Conservation (phyloP, 768 basidiomycete genomes). For the Pulveroboletus frians region DNA sequence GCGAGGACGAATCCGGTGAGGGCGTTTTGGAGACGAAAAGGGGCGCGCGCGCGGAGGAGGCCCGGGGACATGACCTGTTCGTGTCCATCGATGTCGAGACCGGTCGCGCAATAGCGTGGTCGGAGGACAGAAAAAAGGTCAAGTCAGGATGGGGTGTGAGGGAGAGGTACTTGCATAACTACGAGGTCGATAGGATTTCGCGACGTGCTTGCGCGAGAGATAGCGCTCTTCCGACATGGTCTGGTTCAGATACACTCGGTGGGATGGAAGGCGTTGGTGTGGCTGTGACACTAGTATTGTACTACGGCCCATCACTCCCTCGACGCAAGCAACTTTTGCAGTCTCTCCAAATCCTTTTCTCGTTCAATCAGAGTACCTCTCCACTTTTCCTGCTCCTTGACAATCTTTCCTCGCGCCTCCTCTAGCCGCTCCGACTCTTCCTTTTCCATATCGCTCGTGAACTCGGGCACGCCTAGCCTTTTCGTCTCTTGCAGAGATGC, state of each 20-base stretch:
- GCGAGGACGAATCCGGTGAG: slow-evolving; percentile 69
- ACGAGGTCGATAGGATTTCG: slow-evolving; percentile 36
- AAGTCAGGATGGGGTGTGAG: neutral
- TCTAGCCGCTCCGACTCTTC: slow-evolving; percentile 81
- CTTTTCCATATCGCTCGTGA: slow-evolving; percentile 77
- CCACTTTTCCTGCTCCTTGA: slow-evolving; percentile 76
- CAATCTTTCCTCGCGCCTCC: slow-evolving; percentile 61
- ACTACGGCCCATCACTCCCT: too few relatives aligned
- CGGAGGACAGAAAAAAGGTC: neutral
- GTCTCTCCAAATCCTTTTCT: slow-evolving; percentile 72
- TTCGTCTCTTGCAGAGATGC: slow-evolving; percentile 60
- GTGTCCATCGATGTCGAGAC: neutral
- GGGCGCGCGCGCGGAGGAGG: slow-evolving; percentile 80
- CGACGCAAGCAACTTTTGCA: slow-evolving; percentile 48
- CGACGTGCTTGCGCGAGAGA: slow-evolving; percentile 29
- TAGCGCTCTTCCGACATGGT: slow-evolving; percentile 34
- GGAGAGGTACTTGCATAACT: slow-evolving; percentile 30
- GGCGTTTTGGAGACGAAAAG: slow-evolving; percentile 75
- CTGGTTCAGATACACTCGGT: neutral
- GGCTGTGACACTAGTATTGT: too few relatives aligned
- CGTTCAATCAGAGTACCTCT: slow-evolving; percentile 62
- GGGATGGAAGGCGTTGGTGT: neutral
- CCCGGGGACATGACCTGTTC: slow-evolving; percentile 74
- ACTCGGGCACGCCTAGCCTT: slow-evolving; percentile 71
- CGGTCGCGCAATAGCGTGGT: too few relatives aligned